A percentile compares a stretch with the other conserved stretches of the same genome.
phyloP scores from a whole-genome alignment of 768 basidiomycete genomes.

The Leccinum variicolor region DNA sequence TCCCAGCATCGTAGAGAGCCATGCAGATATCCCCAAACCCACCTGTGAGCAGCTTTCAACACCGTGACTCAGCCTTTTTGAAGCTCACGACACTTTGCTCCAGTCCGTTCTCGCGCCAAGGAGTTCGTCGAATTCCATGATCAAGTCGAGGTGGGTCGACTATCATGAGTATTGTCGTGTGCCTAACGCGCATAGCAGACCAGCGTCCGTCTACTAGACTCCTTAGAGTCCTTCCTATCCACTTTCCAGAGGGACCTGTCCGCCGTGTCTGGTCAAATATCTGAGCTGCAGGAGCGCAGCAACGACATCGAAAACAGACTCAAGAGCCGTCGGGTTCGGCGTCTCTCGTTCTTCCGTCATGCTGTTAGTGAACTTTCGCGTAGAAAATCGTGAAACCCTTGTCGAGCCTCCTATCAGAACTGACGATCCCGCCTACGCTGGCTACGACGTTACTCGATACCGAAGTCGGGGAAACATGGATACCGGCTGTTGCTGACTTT shows the following conservation, averaged over 20 bases:
- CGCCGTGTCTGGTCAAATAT: slow-evolving; percentile 93
- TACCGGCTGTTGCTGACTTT: slow-evolving; percentile 75
- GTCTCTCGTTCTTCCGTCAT: not conserved
- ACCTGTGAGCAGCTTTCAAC: slow-evolving; percentile 14
- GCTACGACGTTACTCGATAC: slow-evolving; percentile 80
- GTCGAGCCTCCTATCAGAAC: slow-evolving; percentile 71
- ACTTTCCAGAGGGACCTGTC: slow-evolving; percentile 95
- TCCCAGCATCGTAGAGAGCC: slow-evolving; percentile 1
- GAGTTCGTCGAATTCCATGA: slow-evolving; percentile 89
- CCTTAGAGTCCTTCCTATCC: slow-evolving; percentile 86
- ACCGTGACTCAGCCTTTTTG: not conserved
- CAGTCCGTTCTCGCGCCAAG: slow-evolving; percentile 41
- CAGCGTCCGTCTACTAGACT: slow-evolving; percentile 80
- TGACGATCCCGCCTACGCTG: slow-evolving; percentile 79
- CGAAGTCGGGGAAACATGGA: slow-evolving; percentile 86
- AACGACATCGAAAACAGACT: slow-evolving; percentile 87
- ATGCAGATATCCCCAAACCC: not conserved
- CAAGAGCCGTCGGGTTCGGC: slow-evolving; percentile 75
- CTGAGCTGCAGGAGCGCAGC: slow-evolving; percentile 87
- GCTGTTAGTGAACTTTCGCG: slow-evolving; percentile 1
- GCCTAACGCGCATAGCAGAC: slow-evolving; percentile 48
- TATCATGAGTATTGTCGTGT: not conserved
- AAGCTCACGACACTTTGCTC: not conserved
- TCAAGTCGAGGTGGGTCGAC: slow-evolving; percentile 69
- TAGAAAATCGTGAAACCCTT: slow-evolving; percentile 90